Conservation (phyloP, 345 rosid species). For the Noccaea bulbosa region DNA sequence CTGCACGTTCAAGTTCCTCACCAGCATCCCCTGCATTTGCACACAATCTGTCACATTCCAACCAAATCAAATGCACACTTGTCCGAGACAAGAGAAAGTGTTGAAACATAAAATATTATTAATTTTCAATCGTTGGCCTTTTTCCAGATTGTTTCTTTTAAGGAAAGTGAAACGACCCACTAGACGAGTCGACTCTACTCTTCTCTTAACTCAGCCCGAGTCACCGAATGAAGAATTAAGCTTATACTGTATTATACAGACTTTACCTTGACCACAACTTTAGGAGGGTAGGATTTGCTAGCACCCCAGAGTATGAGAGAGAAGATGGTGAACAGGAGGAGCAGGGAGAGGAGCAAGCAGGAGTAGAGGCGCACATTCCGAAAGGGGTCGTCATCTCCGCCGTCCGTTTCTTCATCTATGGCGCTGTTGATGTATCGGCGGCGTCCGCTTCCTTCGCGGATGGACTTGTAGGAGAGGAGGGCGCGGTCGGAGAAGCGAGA, state of each 20-base stretch:
- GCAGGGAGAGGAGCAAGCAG: constrained; percentile 56
- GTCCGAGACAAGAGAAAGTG: too few relatives aligned
- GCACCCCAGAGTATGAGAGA: constrained; percentile 85
- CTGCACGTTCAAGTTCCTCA: constrained; percentile 79
- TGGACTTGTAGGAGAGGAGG: constrained; percentile 63
- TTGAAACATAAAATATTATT: background rate
- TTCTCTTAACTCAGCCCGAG: constrained; percentile 14
- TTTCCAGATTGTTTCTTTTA: constrained; percentile 33
- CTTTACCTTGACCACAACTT: constrained; percentile 67
- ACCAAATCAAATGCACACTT: constrained; percentile 2
- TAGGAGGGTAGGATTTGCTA: constrained; percentile 75
- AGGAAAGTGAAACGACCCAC: constrained; percentile 22
- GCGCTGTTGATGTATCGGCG: constrained; percentile 37
- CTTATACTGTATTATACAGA: background rate
- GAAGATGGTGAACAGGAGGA: constrained; percentile 63
- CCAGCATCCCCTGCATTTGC: constrained; percentile 65
- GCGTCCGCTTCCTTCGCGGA: constrained; percentile 40
- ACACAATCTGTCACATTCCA: constrained; percentile 3
- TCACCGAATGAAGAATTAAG: background rate
- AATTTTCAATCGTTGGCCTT: constrained; percentile 20
- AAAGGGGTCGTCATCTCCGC: constrained; percentile 32
- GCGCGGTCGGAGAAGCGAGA: constrained; percentile 76
- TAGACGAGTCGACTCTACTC: constrained; percentile 11
- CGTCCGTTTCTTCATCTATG: constrained; percentile 47
- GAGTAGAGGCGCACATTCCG: constrained; percentile 62